Base-by-base conservation (phyloP, 1,139 yeast genomes). In the Lodderomyces pseudojiufengensis region DNA sequence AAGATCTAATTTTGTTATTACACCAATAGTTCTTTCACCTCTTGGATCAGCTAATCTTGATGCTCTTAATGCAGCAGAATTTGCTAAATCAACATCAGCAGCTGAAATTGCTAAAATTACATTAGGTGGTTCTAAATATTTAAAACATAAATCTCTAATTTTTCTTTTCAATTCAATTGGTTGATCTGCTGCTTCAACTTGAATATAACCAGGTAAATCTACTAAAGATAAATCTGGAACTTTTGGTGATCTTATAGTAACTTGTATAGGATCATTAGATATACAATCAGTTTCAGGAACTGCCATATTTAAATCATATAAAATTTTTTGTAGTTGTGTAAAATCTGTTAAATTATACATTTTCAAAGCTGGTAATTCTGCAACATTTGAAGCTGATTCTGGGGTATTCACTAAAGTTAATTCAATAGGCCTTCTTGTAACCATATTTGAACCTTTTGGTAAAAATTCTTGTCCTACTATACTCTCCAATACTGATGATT, bases 71-170 rank as follows among this genome's bases (percentile, higher is more conserved):
- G 98, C 97, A 2, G 97, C 79, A 24, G 97, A 87, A 56, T 92
- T 92, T 1, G 98, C 98, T 54, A 94, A 70, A 66, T 94, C 99
- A 2, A 92, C 98, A 61, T 94, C 97, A 0, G 98, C 98, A 1
- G 98, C 92, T 10, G 95, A 86, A 24, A 94, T 92, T 0, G 98
- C 98, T 49, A 94, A 68, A 29, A 94, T 94, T 38, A 94, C 86
- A 54, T 94, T 94, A 12, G 98, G 98, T 7, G 84, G 80, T 51
- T 84, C 88, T 48, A 94, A 72, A 55, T 94, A 94, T 52, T 79
- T 78, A 47, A 85, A 84, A 59, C 97, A 92, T 22, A 94, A 66
- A 37, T 72, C 76, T 43, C 86, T 70, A 48, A 94, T 94, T 54
- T 82, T 85, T 32, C 73, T 73, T 55, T 92, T 90, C 45, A 94